Base-by-base conservation (phyloP, 1,284 basidiomycete species). In the Pseudozyma sp. region DNA sequence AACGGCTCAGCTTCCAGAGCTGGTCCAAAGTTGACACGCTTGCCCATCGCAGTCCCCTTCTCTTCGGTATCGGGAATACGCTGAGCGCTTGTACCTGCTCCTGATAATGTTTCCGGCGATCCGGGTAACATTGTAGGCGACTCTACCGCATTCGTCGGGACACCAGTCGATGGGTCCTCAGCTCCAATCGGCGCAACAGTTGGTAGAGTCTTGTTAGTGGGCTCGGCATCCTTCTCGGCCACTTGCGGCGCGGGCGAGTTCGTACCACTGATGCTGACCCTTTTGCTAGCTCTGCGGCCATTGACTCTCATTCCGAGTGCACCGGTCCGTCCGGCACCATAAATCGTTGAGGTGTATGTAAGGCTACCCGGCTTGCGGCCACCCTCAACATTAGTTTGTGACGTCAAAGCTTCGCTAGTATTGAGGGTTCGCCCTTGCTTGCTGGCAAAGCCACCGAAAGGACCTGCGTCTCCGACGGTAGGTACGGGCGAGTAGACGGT, bases 291-390 rank as follows among this genome's bases (percentile, higher is more conserved):
- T 50, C 71, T 54, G 35, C 71, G 61, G 8, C 77, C 73, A 42
- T 63, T 59, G 38, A 82, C 80, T 13, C 80, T 49, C 77, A 82
- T 79, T 8, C 80, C 80, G 21, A 82, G 52, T 5, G 76, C 72
- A 16, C 77, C 77, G 16, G 60, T 71, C 34, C 76, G 50, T 11
- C 80, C 79, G 2, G 79, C 64, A 1, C 79, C 79, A 43, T 78
- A 78, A 58, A 82, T 81, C 43, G 80, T 82, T 45, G 75, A 63
- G 1, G 80, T 79, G 52, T 82, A 79, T 10, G 65, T 44, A 16
- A 82, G 67, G 14, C 65, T 63, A 18, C 49, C 36, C 5, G 57
- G n/a, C 25, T 45, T 45, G 13, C 48, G 21, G 16, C 52, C 52
- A n/a, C 25, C 45, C 1, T 57, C 39, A n/a, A 47, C 19, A 11